Conservation (phyloP, 805 yeast genomes). For the Metschnikowia continentalis region DNA sequence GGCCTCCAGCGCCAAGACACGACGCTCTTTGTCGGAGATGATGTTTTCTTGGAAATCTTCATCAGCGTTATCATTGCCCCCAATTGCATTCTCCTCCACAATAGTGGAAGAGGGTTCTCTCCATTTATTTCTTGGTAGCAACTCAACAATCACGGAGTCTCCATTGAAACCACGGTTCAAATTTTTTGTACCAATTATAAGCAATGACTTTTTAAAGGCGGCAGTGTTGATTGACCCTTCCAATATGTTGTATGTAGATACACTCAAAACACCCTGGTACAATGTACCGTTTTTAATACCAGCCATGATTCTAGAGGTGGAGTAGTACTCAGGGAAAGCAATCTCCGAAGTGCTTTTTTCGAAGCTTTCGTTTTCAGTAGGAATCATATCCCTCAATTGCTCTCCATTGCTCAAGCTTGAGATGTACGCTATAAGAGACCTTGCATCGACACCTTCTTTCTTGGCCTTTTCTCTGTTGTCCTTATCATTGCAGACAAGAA, state of each 20-base stretch:
- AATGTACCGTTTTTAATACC: constrained; percentile 85
- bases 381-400: constrained; percentile 76
- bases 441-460: constrained; percentile 49
- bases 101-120: constrained; percentile 76
- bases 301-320: constrained; percentile 80
- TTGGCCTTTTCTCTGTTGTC: constrained; percentile 58
- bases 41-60: constrained; percentile 48
- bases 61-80: constrained; percentile 57
- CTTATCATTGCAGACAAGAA: constrained; percentile 75
- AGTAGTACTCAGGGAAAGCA: constrained; percentile 71
- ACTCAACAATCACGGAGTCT: constrained; percentile 86
- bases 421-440: constrained; percentile 66
- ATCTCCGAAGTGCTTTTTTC: constrained; percentile 44
- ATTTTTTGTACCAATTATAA: constrained; percentile 77
- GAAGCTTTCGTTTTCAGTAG: constrained; percentile 46
- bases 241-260: constrained; percentile 80
- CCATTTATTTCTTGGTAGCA: constrained; percentile 85
- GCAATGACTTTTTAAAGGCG: constrained; percentile 74
- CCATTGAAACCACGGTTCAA: constrained; percentile 90
- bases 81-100: constrained; percentile 67
- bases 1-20: constrained; percentile 74
- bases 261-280: constrained; percentile 77
- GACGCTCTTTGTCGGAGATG: constrained; percentile 67
- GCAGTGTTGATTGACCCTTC: constrained; percentile 78
- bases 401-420: constrained; percentile 63